These are phyloP conservation scores for Senecio squalidus DNA, from an alignment of 140 eudicot species.

Conservation along the genomic window DNA sequence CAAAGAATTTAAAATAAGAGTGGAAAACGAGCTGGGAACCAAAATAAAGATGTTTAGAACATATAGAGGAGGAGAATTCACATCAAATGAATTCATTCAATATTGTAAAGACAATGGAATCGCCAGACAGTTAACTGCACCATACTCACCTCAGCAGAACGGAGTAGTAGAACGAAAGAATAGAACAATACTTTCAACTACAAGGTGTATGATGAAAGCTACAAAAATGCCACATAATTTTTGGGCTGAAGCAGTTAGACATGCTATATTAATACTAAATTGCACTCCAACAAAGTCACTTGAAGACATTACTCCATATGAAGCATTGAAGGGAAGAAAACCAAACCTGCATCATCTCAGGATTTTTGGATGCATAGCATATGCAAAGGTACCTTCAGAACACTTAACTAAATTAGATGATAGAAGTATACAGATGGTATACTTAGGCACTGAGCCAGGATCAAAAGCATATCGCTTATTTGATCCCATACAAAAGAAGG, in stretches of 20 bases:
- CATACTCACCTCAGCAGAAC: conserved; percentile 8
- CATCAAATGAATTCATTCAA: neutral
- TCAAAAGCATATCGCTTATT: too few species aligned
- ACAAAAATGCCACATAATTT: neutral
- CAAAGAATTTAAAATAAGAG: neutral
- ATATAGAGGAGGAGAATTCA: conserved; percentile 1
- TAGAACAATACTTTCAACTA: neutral
- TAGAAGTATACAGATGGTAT: too few species aligned
- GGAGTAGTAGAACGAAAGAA: conserved; percentile 1
- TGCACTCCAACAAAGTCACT: neutral
- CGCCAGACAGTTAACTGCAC: neutral
- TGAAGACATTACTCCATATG: neutral
- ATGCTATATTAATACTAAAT: too few species aligned
- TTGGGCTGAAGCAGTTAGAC: conserved; percentile 11
- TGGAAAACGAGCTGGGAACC: neutral
- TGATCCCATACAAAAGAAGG: neutral
- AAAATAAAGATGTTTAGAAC: neutral
- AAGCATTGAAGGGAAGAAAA: neutral
- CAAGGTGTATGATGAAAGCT: neutral
- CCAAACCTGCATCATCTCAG: neutral
- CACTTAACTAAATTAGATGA: neutral
- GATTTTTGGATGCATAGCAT: neutral
- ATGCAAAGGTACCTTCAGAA: conserved; percentile 3
- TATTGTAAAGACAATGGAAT: neutral
- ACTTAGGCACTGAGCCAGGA: too few species aligned